Percentiles rank a stretch among this genome's conserved stretches.
phyloP scores from a whole-genome alignment of 345 rosid species.

The Brassica rapa region DNA sequence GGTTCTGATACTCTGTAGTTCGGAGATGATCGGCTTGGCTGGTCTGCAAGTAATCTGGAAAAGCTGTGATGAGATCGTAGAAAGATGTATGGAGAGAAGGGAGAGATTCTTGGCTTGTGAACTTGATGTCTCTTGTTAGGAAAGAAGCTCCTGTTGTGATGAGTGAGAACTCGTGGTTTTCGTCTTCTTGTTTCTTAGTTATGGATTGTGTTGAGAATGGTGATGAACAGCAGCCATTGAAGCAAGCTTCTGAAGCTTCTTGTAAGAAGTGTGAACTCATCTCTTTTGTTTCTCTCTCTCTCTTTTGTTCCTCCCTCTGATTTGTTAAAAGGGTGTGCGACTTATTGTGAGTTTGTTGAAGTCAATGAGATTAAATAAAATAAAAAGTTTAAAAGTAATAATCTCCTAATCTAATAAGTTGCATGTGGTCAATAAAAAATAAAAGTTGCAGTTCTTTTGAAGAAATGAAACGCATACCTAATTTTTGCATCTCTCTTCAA shows the following conservation, averaged over 20 bases:
- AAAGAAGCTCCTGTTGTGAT: slow-evolving; percentile 48
- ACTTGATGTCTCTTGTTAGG: slow-evolving; percentile 45
- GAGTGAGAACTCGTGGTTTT: slow-evolving; percentile 47
- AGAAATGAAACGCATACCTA: slow-evolving; percentile 1
- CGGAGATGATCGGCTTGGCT: slow-evolving; percentile 65
- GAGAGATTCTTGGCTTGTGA: slow-evolving; percentile 87
- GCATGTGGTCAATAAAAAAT: slow-evolving; percentile 15
- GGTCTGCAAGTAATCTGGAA: slow-evolving; percentile 57
- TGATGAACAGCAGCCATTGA: slow-evolving; percentile 55
- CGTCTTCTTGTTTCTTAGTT: slow-evolving; percentile 13
- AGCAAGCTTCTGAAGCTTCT: slow-evolving; percentile 45
- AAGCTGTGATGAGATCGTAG: slow-evolving; percentile 49
- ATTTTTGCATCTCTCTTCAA: neutral
- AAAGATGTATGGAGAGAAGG: slow-evolving; percentile 62
- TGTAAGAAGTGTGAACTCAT: slow-evolving; percentile 53
- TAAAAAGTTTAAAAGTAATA: neutral
- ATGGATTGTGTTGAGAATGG: slow-evolving; percentile 45
- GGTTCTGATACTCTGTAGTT: slow-evolving; percentile 61
- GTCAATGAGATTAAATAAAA: slow-evolving; percentile 21
- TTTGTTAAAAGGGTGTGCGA: slow-evolving; percentile 24
- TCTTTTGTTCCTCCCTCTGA: neutral
- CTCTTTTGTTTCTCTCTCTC: neutral
- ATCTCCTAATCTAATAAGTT: slow-evolving; percentile 21
- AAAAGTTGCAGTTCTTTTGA: slow-evolving; percentile 9
- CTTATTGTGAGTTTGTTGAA: slow-evolving; percentile 13